Base-by-base conservation (phyloP, 495 filamentous ascomycete species). In the Aspergillus saccharolyticus region DNA sequence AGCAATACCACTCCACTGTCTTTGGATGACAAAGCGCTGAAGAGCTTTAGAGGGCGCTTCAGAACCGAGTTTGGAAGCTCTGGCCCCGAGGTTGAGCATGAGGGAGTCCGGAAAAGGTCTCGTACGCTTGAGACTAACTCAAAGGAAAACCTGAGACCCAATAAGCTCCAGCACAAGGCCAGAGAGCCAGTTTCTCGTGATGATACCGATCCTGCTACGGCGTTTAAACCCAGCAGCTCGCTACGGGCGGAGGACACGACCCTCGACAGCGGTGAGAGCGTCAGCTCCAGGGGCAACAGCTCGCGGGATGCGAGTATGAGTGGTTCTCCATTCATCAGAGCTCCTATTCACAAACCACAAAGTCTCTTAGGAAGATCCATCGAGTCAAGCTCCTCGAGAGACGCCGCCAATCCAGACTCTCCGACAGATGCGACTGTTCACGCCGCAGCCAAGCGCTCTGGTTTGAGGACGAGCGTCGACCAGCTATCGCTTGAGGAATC, bases 261-360 rank as follows among this genome's bases (percentile, higher is more conserved):
- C 1, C 51, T 64, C 46, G 60, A 59, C 0, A 63, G 65, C 17
- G 58, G 60, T 28, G 65, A 63, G 8, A 44, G 49, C 10, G 52
- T 55, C 16, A 70, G 65, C 53, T 20, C 68, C 15, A 63, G 62
- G n/a, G 66, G 63, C 12, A 56, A 65, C 54, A 56, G 52, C 39
- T 73, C 74, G 52, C 70, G 68, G 3, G 67, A 73, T 63, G 70
- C 60, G 18, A 74, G 71, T 33, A 75, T 77, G 52, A 77, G 68
- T 57, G 74, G 74, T 14, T 75, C 74, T 1, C 74, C 74, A n/a
- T 77, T 77, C 45, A 63, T 68, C 43, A 69, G 74, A 45, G 68
- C 69, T 9, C 65, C 72, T 16, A 42, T 61, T 1, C 63, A 61
- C n/a, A 67, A 69, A 39, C 50, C 67, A 22, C 63, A 69, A 17